Percentiles rank a stretch among this genome's conserved stretches.
phyloP scores from a whole-genome alignment of 495 filamentous ascomycete species.

The Penicilliopsis zonata region DNA sequence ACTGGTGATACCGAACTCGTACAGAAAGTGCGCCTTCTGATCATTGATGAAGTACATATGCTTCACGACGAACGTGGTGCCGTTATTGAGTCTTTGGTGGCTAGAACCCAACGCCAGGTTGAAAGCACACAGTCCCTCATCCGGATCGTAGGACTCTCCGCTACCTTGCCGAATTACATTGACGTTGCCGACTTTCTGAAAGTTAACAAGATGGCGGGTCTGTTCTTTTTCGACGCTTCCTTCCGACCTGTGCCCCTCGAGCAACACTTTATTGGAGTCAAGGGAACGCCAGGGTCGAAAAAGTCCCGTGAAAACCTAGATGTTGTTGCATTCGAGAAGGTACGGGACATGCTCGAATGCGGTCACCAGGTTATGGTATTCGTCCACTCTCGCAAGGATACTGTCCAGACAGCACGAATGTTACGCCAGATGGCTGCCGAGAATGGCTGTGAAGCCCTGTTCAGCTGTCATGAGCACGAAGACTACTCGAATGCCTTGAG shows the following conservation, averaged over 20 bases:
- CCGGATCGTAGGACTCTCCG: conserved; percentile 87
- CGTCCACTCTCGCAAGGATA: conserved; percentile 94
- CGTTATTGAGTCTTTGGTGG: conserved; percentile 89
- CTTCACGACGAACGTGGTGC: conserved; percentile 95
- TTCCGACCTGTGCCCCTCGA: conserved; percentile 94
- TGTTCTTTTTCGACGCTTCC: conserved; percentile 95
- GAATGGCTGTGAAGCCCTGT: conserved; percentile 60
- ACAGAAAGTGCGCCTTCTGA: conserved; percentile 89
- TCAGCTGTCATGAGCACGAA: conserved; percentile 56
- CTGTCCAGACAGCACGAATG: conserved; percentile 72
- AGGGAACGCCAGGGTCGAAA: conserved; percentile 74
- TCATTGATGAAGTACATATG: conserved; percentile 99
- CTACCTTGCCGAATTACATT: conserved; percentile 89
- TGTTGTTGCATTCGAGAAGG: conserved; percentile 77
- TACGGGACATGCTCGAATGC: conserved; percentile 76
- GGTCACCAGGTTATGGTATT: conserved; percentile 98
- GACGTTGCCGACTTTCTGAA: conserved; percentile 95
- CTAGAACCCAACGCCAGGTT: conserved; percentile 87
- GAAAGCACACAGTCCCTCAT: conserved; percentile 97
- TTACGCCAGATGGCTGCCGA: conserved; percentile 80
- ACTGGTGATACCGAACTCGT: conserved; percentile 96
- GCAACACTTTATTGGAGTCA: conserved; percentile 94
- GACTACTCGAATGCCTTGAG: conserved; percentile 60
- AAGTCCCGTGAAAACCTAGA: conserved; percentile 82
- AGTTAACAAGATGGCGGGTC: conserved; percentile 82